Evolutionary conservation across 805 yeast genomes (phyloP), one percentile per base, ranked within the genome.

Genomic region (Pichia exigua): DNA sequence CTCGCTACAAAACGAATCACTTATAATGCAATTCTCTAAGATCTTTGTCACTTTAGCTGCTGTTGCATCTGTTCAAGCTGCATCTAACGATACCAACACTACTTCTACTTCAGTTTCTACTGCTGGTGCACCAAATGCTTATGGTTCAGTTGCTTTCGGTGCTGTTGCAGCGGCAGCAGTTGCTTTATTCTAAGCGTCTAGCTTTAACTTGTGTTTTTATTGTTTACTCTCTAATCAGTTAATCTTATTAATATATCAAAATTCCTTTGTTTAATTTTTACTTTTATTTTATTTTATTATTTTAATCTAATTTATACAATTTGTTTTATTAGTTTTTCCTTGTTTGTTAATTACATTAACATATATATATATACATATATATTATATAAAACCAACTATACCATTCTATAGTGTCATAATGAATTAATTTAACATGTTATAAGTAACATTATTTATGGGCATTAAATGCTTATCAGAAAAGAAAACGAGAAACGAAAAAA

Each of bases 101-200:
- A 59, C 62, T 45, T 51, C 72, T 42, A 65, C 67, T 57, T 52
- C 79, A 65, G 62, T 64, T 55, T 71, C 85, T 63, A 64, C 72
- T 52, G 66, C 79, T 53, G 69, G 66, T 63, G 69, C 69, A 39
- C 59, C 62, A 28, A 67, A 73, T 75, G 61, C 65, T 65, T 59
- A 63, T 71, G 82, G 83, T 73, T 85, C 88, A 67, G 83, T 86
- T 73, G 79, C 82, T 67, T 73, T 83, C 64, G 91, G 89, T 79
- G 90, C 87, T 64, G 87, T 83, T 68, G 87, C 85, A 61, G 91
- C 90, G 61, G 91, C 90, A 65, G 91, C 88, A 78, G 82, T 83
- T 50, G 73, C 73, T 62, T 61, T 69, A 54, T 64, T 69, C 59
- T 69, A 69, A 66, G 66, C 43, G 47, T 48, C 15, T 17, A 15